Evolutionary conservation across 164 flowering plant species (phyloP).

Genomic region (Buxus sempervirens): DNA sequence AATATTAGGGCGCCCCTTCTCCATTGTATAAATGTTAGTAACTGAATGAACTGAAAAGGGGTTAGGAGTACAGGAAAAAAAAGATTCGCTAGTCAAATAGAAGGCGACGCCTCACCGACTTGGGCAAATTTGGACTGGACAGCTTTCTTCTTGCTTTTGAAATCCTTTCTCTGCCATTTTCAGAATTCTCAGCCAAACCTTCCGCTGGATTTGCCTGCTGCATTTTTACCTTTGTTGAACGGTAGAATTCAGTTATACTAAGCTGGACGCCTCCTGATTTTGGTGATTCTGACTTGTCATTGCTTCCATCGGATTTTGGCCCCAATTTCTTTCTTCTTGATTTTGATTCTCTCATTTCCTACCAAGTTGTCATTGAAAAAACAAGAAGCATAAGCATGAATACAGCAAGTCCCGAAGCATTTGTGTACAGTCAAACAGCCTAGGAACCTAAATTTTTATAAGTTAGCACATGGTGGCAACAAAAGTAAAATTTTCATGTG

Average conservation of each 20-base stretch:
- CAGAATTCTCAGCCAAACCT: slow-evolving; percentile 17
- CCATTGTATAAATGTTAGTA: slow-evolving; percentile 1
- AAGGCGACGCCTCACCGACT: slow-evolving; percentile 72
- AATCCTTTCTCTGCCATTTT: slow-evolving; percentile 12
- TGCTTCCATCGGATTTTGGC: slow-evolving; percentile 13
- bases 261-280: slow-evolving; percentile 46
- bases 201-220: slow-evolving; percentile 30
- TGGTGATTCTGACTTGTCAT: slow-evolving; percentile 28
- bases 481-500: not conserved
- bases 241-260: slow-evolving; percentile 69
- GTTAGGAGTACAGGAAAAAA: not conserved
- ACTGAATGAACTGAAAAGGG: not conserved
- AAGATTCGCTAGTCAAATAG: slow-evolving; percentile 41
- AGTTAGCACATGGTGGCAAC: not conserved
- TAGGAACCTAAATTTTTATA: not conserved
- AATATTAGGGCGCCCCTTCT: not conserved
- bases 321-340: slow-evolving; percentile 34
- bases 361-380: slow-evolving; percentile 1
- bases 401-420: not conserved
- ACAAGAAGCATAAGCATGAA: not conserved
- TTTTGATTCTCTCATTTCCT: slow-evolving; percentile 57
- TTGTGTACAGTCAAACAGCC: not conserved
- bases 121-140: slow-evolving; percentile 36
- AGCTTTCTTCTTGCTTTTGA: slow-evolving; percentile 29
- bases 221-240: slow-evolving; percentile 41